Evolutionary conservation across 306 rosid species (phyloP).

Genomic region (Arachis stenosperma): DNA sequence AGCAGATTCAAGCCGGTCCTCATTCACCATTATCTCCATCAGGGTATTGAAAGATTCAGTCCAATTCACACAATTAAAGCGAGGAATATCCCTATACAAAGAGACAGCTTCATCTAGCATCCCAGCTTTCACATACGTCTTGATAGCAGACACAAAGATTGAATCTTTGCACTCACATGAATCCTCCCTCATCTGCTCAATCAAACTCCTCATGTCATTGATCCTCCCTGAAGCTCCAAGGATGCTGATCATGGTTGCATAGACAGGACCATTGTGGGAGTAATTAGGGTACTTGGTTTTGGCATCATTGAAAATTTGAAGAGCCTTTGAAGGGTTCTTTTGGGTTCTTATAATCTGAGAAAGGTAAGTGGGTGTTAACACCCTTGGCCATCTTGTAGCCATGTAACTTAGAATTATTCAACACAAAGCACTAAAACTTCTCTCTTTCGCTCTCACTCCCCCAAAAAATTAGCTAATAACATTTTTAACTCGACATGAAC

Average conservation of each 20-base stretch:
- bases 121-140: conserved; percentile 47
- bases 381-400: conserved; percentile 61
- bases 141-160: conserved; percentile 53
- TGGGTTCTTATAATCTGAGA: conserved; percentile 54
- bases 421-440: conserved; percentile 12
- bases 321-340: conserved; percentile 56
- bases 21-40: conserved; percentile 54
- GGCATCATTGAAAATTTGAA: conserved; percentile 50
- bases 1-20: conserved; percentile 45
- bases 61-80: conserved; percentile 57
- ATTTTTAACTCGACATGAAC: not conserved
- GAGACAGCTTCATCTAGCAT: conserved; percentile 48
- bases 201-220: conserved; percentile 50
- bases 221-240: conserved; percentile 50
- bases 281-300: conserved; percentile 51
- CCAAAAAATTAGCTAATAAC: not conserved
- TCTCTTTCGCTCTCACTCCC: conserved; percentile 4
- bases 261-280: conserved; percentile 56
- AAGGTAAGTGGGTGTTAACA: conserved; percentile 52
- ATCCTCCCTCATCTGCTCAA: conserved; percentile 54
- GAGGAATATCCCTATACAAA: conserved; percentile 48
- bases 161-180: conserved; percentile 63
- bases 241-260: conserved; percentile 58
- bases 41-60: conserved; percentile 56
- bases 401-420: conserved; percentile 17